A percentile compares a stretch with the other conserved stretches of the same genome.
phyloP scores from a whole-genome alignment of 768 basidiomycete genomes.

The Pholiota microspora region DNA sequence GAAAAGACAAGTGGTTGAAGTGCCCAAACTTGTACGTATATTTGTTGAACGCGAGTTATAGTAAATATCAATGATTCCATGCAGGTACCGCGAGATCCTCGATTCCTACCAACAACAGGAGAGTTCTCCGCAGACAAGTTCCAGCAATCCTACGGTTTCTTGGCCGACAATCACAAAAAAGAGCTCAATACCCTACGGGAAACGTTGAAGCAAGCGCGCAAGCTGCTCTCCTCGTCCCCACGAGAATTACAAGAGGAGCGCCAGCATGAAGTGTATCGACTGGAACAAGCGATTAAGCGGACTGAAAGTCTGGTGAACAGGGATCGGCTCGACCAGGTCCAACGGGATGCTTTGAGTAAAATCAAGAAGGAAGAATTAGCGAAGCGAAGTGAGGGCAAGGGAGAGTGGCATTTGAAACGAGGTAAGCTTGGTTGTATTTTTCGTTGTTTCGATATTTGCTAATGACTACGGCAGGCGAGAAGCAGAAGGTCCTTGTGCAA shows the following conservation, averaged over 20 bases:
- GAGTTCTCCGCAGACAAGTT: constrained; percentile 65
- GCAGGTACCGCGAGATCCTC: constrained; percentile 82
- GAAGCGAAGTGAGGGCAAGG: constrained; percentile 76
- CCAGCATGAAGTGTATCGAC: constrained; percentile 62
- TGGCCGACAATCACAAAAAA: constrained; percentile 57
- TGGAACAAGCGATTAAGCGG: constrained; percentile 75
- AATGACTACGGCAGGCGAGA: constrained; percentile 54
- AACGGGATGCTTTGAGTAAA: constrained; percentile 61
- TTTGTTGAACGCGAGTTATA: background rate
- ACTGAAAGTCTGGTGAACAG: constrained; percentile 76
- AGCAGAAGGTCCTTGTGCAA: constrained; percentile 68
- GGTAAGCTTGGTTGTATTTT: constrained; percentile 50
- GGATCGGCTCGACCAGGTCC: constrained; percentile 66
- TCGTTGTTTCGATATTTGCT: constrained; percentile 10
- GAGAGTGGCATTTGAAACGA: constrained; percentile 82
- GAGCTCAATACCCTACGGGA: constrained; percentile 69
- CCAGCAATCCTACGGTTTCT: constrained; percentile 70
- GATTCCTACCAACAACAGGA: constrained; percentile 76
- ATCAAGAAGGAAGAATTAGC: constrained; percentile 57
- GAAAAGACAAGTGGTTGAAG: constrained; percentile 65
- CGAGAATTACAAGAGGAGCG: constrained; percentile 56
- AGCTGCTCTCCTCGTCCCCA: constrained; percentile 59
- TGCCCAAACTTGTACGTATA: constrained; percentile 55
- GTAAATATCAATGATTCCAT: constrained; percentile 1
- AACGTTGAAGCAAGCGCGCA: constrained; percentile 66